Evolutionary conservation across 352 stramenopile genomes (phyloP), one percentile per base, ranked within the genome.

Genomic region (Globisporangium spinosum): DNA sequence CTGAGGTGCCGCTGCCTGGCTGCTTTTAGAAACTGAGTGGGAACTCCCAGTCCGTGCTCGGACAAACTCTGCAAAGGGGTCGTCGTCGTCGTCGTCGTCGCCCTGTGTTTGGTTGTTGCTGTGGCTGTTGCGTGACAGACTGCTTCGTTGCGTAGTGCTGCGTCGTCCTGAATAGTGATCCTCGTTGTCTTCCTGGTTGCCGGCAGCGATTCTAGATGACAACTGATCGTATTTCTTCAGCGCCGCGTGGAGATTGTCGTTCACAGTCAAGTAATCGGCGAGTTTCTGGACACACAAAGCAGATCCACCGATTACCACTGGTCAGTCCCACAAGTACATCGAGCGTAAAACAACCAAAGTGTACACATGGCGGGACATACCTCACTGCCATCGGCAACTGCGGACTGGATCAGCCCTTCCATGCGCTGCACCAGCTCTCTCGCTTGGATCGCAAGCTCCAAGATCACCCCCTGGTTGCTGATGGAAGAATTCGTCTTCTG

Each of bases 41-140:
- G 73, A 68, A 64, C 63, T 68, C 5, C 70, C 72, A 43, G 70
- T 70, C 17, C 80, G 79, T 7, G 72, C 70, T 58, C 74, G 77
- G 2, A 90, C 77, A 61, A 90, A 91, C 69, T 90, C 80, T 8
- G 76, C 77, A 49, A 91, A 90, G 5, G 74, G 75, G 66, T 93
- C 82, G 17, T 89, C 79, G 9, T 82, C 74, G 12, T 69, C 72
- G 7, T 73, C 69, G 10, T 69, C 72, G 7, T 73, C 69, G 10
- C 68, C 55, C 43, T 71, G 66, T 27, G 67, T 34, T 35, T 85
- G 58, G 32, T 83, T 81, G 54, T 64, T 70, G 15, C 60, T 45
- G 9, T 45, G n/a, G 32, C 69, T 62, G 13, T 70, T 8, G 72
- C 70, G 13, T 67, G 51, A 23, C 67, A 72, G 57, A 70, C 23